Evolutionary conservation across 495 filamentous ascomycete genomes (phyloP), one percentile per base, ranked within the genome.

Genomic region (Xylaria intraflava): DNA sequence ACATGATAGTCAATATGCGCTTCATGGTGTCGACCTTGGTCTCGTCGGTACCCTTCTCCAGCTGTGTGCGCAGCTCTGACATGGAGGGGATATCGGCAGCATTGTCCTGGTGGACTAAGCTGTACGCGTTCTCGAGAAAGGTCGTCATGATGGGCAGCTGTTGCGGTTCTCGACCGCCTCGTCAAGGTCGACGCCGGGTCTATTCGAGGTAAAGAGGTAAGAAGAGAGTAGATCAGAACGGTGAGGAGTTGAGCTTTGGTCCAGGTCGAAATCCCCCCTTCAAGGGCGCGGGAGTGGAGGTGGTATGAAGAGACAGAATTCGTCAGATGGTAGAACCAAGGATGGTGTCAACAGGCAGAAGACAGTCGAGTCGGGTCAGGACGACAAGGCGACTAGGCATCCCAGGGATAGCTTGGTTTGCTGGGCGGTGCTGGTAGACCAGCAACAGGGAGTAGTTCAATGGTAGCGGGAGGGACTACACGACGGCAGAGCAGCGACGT

Each of bases 11-110:
- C 57, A 97, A 78, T 72, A 99, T 87, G 74, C 85, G 85, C 80
- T 93, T 93, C 94, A 99, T 97, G 14, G 94, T 97, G 60, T 97
- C 94, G 71, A 94, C 77, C 77, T 99, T 99, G 62, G 83, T 83
- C 69, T 99, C 94, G 73, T 99, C 94, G 56, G 78, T 95, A 57
- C 94, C 94, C 76, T 96, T 97, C 71, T 99, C 94, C 60, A 99
- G 77, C 77, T 96, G 90, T 58, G 85, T 86, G 69, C 88, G 89
- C 68, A 99, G 75, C 73, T 97, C 93, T 66, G 89, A 88, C 67
- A 90, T 71, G 19, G 88, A 85, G 27, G 94, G 93, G 57, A 91
- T 84, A 73, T 97, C 94, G 41, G 90, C 84, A 48, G 89, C 78
- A 74, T 95, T 97, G 80, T 97, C 94, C 79, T 89, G 78, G 69